Conservation (phyloP, 768 basidiomycete species). For the Trametes cingulata region DNA sequence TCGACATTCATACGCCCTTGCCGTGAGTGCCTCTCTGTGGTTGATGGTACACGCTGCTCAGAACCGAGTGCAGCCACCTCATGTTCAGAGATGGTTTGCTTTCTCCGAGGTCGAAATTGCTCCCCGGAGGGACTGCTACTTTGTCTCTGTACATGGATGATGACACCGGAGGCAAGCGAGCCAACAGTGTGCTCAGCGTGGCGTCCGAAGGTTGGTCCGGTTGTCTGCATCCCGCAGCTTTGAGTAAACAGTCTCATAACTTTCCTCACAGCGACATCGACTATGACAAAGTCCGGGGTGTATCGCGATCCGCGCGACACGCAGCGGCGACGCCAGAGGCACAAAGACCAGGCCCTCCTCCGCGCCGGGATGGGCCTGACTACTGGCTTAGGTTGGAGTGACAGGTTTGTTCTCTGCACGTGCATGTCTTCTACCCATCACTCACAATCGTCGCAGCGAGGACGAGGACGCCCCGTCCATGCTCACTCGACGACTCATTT, state of each 20-base stretch:
- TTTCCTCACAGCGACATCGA: conserved; percentile 20
- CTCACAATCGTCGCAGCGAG: conserved; percentile 30
- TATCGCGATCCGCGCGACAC: conserved; percentile 41
- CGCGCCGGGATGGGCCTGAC: conserved; percentile 42
- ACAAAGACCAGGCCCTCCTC: conserved; percentile 40
- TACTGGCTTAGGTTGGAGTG: conserved; percentile 45
- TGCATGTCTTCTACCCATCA: background rate
- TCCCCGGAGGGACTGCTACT: conserved; percentile 30
- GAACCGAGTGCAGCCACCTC: conserved; percentile 32
- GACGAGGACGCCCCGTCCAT: conserved; percentile 44
- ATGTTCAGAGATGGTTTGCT: conserved; percentile 44
- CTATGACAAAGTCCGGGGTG: conserved; percentile 35
- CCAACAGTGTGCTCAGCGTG: conserved; percentile 31
- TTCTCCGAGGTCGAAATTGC: conserved; percentile 41
- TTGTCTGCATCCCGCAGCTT: background rate
- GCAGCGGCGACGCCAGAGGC: conserved; percentile 33
- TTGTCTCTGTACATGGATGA: conserved; percentile 16
- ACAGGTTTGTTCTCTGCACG: conserved; percentile 30
- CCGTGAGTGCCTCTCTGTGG: conserved; percentile 33
- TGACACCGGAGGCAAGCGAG: conserved; percentile 3
- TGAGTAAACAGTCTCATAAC: background rate
- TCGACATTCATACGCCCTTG: conserved; percentile 42
- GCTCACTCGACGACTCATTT: conserved; percentile 39
- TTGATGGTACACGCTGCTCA: background rate
- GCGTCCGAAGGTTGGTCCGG: conserved; percentile 28